phyloP scores from a whole-genome alignment of 176 grass and related monocot genomes.

The Sorghum bicolor region Sorghum_bicolor_NCBIv3 NC_012875.2:60024001-60024500 shows the following conservation, averaged over 20 bases:
- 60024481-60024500: slow-evolving; percentile 69
- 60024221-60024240: not conserved
- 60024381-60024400: not conserved
- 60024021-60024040: slow-evolving; percentile 6
- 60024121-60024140: not conserved
- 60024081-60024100: not conserved
- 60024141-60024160: not conserved
- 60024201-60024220: not conserved
- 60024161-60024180: not conserved
- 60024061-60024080: not conserved
- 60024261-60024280: not conserved
- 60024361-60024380: not conserved
- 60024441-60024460: slow-evolving; percentile 72
- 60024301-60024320: not conserved
- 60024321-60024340: not conserved
- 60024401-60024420: slow-evolving; percentile 12
- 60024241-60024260: not conserved
- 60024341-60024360: not conserved
- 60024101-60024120: not conserved
- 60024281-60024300: not conserved
- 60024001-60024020: slow-evolving; percentile 11
- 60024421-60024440: slow-evolving; percentile 79
- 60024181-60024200: not conserved
- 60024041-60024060: not conserved
- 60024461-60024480: slow-evolving; percentile 72